A percentile compares a stretch with the other conserved stretches of the same genome.
These are phyloP conservation scores for Hypoxylon sp. DNA, from an alignment of 2,329 filamentous ascomycete species.

Conservation along the genomic window DNA sequence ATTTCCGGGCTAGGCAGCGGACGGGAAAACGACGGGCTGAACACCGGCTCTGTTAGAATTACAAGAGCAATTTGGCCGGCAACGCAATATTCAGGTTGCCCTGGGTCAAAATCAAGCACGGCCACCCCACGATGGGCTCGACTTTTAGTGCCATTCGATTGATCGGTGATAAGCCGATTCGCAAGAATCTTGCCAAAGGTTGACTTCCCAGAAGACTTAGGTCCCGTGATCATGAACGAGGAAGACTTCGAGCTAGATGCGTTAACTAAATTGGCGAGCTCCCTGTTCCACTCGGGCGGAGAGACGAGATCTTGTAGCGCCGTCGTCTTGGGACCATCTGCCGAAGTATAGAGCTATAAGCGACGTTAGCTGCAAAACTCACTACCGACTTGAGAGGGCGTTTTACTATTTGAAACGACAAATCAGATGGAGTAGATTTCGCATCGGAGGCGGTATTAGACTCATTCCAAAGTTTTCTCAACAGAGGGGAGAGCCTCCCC, in stretches of 20 bases:
- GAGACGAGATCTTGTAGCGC: constrained; percentile 69
- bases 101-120: constrained; percentile 82
- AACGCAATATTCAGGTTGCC: constrained; percentile 81
- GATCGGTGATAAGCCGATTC: constrained; percentile 75
- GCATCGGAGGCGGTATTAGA: constrained; percentile 49
- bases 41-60: constrained; percentile 71
- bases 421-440: constrained; percentile 43
- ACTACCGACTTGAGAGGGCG: neutral
- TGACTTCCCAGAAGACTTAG: constrained; percentile 82
- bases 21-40: constrained; percentile 78
- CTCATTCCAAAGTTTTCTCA: constrained; percentile 76
- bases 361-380: constrained; percentile 23
- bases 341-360: constrained; percentile 66
- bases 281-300: constrained; percentile 73
- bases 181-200: constrained; percentile 77
- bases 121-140: constrained; percentile 58
- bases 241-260: constrained; percentile 55
- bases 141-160: constrained; percentile 46
- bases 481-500: constrained; percentile 74
- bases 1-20: constrained; percentile 56
- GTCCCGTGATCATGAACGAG: constrained; percentile 74
- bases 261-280: constrained; percentile 64
- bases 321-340: constrained; percentile 65
- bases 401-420: constrained; percentile 67
- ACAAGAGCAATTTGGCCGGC: constrained; percentile 79